A percentile compares a stretch with the other conserved stretches of the same genome.
phyloP scores from a whole-genome alignment of 2,329 filamentous ascomycete species.

The Kalaharituber pfeilii region DNA sequence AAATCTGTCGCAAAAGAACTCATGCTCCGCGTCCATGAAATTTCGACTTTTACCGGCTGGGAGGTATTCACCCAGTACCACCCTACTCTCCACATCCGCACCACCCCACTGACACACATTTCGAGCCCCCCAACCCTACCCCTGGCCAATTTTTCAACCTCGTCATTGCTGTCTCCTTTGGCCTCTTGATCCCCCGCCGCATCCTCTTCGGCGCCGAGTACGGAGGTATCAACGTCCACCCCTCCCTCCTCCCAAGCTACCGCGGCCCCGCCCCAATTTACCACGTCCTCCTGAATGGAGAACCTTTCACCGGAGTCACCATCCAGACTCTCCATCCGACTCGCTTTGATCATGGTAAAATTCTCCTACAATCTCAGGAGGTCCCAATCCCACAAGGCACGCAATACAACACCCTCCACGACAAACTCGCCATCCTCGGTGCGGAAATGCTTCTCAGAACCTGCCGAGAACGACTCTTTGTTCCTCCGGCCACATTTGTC shows the following conservation, averaged over 20 bases:
- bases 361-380: constrained; percentile 44
- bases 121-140: constrained; percentile 11
- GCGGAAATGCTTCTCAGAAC: constrained; percentile 52
- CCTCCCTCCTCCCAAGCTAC: constrained; percentile 76
- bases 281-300: constrained; percentile 53
- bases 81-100: not conserved
- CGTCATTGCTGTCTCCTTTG: constrained; percentile 85
- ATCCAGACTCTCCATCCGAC: constrained; percentile 69
- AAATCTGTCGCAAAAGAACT: constrained; percentile 46
- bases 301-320: constrained; percentile 51
- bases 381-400: constrained; percentile 34
- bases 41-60: constrained; percentile 70
- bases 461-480: constrained; percentile 45
- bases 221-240: constrained; percentile 84
- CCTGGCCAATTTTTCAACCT: constrained; percentile 40
- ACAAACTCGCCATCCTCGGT: constrained; percentile 44
- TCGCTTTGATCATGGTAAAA: constrained; percentile 59
- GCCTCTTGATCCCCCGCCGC: constrained; percentile 68
- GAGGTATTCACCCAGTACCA: constrained; percentile 34
- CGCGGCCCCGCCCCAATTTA: constrained; percentile 76
- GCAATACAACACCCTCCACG: constrained; percentile 35
- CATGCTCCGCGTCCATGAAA: constrained; percentile 49
- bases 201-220: constrained; percentile 55
- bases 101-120: not conserved
- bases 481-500: constrained; percentile 39